phyloP scores from a whole-genome alignment of 495 filamentous ascomycete genomes.

The Aspergillus affinis region DNA sequence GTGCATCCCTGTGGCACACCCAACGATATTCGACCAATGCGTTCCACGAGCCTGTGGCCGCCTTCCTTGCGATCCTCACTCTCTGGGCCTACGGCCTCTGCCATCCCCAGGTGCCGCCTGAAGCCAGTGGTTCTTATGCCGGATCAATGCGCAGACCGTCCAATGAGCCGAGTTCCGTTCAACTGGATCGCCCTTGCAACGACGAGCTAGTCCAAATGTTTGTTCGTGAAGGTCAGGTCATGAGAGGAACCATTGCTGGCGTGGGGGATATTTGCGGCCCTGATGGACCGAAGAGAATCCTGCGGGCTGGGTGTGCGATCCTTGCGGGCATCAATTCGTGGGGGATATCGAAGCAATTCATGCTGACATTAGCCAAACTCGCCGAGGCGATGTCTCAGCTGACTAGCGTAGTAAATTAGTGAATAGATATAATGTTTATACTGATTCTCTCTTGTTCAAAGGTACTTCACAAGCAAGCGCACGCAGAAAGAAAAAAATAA shows the following conservation, averaged over 20 bases:
- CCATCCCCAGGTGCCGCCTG: conserved; percentile 17
- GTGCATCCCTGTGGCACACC: conserved; percentile 49
- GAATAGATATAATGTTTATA: not conserved
- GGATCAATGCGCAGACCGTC: conserved; percentile 13
- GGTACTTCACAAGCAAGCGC: too few species aligned
- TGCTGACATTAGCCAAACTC: conserved; percentile 31
- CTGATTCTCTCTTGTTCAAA: too few species aligned
- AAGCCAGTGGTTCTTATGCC: conserved; percentile 6
- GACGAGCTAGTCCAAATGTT: conserved; percentile 56
- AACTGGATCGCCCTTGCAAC: conserved; percentile 52
- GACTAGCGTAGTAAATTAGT: not conserved
- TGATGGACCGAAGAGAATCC: conserved; percentile 41
- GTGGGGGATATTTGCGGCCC: conserved; percentile 49
- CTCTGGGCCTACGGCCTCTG: conserved; percentile 54
- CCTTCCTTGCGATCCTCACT: conserved; percentile 47
- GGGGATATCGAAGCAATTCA: conserved; percentile 37
- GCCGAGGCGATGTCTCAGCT: conserved; percentile 23
- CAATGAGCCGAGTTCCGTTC: conserved; percentile 38
- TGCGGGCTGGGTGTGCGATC: conserved; percentile 44
- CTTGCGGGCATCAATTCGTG: conserved; percentile 39
- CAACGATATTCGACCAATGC: conserved; percentile 46
- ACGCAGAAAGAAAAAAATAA: too few species aligned
- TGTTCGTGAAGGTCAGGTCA: conserved; percentile 46
- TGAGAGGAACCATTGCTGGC: conserved; percentile 48
- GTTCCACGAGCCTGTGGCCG: conserved; percentile 51